phyloP scores from a whole-genome alignment of 2,329 filamentous ascomycete species.

The Ophiognomonia clavigignenti-juglandacearum region DNA sequence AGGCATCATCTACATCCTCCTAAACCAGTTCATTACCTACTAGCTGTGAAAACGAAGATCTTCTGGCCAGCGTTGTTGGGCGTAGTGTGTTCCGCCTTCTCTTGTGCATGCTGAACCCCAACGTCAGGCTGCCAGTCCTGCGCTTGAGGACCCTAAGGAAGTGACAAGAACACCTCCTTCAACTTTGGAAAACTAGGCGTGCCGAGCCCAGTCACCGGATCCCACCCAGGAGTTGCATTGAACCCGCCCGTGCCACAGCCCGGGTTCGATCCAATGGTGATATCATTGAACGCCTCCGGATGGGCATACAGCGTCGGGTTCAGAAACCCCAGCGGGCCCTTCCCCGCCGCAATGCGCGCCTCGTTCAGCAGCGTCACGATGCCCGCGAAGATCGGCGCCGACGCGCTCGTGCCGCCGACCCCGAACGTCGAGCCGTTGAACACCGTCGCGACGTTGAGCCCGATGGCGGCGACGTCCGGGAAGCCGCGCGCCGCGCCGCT shows the following conservation, averaged over 20 bases:
- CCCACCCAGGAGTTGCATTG: conserved; percentile 29
- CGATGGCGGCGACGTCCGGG: conserved; percentile 52
- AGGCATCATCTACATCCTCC: too few species aligned
- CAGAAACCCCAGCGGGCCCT: conserved; percentile 36
- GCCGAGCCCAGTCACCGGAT: conserved; percentile 27
- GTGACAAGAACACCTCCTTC: conserved; percentile 4
- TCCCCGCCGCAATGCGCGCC: conserved; percentile 30
- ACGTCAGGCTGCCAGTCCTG: too few species aligned
- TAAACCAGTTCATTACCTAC: too few species aligned
- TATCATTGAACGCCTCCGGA: conserved; percentile 23
- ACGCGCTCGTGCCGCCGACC: conserved; percentile 30
- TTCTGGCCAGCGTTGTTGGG: too few species aligned
- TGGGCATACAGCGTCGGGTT: conserved; percentile 36
- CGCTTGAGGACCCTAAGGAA: too few species aligned
- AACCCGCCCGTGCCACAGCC: conserved; percentile 20
- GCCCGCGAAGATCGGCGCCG: conserved; percentile 35
- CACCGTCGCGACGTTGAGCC: conserved; percentile 25
- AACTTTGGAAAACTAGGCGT: conserved; percentile 20
- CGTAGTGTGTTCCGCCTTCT: too few species aligned
- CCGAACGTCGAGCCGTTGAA: conserved; percentile 20
- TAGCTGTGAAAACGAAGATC: too few species aligned
- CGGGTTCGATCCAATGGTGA: conserved; percentile 19
- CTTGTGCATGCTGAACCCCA: too few species aligned
- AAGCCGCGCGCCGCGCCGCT: conserved; percentile 34
- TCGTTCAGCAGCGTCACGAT: conserved; percentile 40